Conservation (phyloP, 192 early-diverging fungal species). For the Gonapodya prolifera region DNA sequence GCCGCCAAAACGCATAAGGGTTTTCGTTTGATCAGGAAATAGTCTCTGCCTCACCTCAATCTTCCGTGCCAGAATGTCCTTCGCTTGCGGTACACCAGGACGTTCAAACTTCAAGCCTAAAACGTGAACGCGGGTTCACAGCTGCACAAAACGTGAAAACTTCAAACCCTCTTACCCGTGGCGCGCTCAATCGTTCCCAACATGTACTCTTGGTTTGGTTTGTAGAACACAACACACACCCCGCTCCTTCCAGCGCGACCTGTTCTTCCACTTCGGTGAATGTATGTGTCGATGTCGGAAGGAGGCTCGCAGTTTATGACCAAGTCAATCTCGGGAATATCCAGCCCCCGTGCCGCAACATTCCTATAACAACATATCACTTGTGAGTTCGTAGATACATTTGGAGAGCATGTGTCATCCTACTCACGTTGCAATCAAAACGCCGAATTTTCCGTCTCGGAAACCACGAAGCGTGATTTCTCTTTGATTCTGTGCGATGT, state of each 20-base stretch:
- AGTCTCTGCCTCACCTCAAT: neutral
- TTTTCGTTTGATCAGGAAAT: too few species aligned
- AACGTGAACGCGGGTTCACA: neutral
- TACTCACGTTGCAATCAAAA: conserved; percentile 64
- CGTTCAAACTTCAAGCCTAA: conserved; percentile 55
- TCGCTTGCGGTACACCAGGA: conserved; percentile 73
- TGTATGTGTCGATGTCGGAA: conserved; percentile 84
- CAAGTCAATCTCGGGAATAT: conserved; percentile 92
- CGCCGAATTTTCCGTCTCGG: conserved; percentile 69
- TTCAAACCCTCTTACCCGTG: conserved; percentile 35
- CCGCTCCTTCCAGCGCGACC: conserved; percentile 77
- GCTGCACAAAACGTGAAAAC: neutral
- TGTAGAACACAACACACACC: conserved; percentile 87
- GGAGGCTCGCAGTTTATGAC: conserved; percentile 96
- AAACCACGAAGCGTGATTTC: conserved; percentile 74
- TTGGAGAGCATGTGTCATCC: neutral
- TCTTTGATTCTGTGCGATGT: conserved; percentile 64
- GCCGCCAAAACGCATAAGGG: too few species aligned
- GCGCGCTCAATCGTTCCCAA: conserved; percentile 59
- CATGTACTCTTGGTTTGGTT: conserved; percentile 72
- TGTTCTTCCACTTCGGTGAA: conserved; percentile 90
- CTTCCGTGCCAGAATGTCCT: conserved; percentile 57
- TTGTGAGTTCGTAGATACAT: neutral
- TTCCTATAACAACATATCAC: conserved; percentile 23
- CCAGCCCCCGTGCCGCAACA: conserved; percentile 87